Evolutionary conservation across 768 basidiomycete genomes (phyloP).

Genomic region (Lactifluus hygrophoroides): DNA sequence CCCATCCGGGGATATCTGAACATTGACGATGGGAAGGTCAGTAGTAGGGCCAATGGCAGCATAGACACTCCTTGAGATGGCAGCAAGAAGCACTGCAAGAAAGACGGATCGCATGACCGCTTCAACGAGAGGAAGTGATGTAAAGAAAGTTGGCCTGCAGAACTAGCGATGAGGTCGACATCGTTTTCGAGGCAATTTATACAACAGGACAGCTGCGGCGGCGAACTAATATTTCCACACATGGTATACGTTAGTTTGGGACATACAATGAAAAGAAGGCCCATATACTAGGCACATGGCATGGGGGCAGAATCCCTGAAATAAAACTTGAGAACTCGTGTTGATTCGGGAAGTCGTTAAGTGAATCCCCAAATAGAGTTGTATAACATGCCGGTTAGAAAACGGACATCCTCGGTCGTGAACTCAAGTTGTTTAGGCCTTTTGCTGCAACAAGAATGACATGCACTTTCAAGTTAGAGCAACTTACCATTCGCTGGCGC

Average conservation of each 20-base stretch:
- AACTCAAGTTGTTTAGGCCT: no score
- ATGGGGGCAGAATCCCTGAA: no score
- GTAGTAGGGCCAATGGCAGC: slow-evolving; percentile 22
- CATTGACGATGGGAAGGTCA: slow-evolving; percentile 20
- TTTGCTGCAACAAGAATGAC: no score
- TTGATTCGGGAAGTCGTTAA: no score
- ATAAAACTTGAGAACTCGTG: no score
- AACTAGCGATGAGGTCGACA: neutral
- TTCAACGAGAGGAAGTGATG: neutral
- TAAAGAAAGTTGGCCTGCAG: neutral
- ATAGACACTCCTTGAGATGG: neutral
- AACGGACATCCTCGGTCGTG: no score
- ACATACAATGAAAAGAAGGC: neutral
- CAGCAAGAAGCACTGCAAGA: neutral
- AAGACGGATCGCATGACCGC: neutral
- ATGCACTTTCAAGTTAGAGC: no score
- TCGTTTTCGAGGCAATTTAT: neutral
- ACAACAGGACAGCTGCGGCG: slow-evolving; percentile 1
- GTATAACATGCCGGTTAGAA: no score
- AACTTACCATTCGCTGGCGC: no score
- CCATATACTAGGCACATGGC: no score
- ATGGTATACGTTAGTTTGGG: neutral
- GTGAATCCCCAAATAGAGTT: no score
- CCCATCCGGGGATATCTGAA: slow-evolving; percentile 20
- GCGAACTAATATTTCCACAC: neutral